phyloP scores from a whole-genome alignment of 352 stramenopile species.

The Pythium brassicae region DNA sequence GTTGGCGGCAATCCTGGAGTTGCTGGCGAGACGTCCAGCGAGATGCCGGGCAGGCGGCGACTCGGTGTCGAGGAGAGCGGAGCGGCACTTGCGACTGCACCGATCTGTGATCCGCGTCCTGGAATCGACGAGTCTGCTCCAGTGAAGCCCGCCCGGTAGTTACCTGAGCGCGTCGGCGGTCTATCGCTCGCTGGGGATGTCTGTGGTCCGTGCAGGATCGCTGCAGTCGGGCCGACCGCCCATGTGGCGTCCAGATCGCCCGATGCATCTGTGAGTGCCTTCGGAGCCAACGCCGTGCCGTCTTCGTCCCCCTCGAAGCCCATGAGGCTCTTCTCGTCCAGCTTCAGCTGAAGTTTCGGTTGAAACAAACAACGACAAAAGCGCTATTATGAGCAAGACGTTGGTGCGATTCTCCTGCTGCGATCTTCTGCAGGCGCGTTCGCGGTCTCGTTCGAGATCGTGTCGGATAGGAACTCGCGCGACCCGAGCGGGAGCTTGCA shows the following conservation, averaged over 20 bases:
- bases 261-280: no score
- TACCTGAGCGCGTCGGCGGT: conserved; percentile 1
- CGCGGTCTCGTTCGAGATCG: conserved; percentile 52
- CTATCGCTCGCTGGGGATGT: background rate
- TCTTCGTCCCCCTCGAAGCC: conserved; percentile 3
- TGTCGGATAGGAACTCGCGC: conserved; percentile 60
- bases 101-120: no score
- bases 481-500: conserved; percentile 51
- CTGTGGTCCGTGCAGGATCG: background rate
- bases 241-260: background rate
- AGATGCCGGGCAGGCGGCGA: conserved; percentile 11
- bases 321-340: conserved; percentile 9
- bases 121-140: background rate
- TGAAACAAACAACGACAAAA: no score
- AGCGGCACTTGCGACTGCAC: background rate
- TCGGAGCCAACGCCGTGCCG: no score
- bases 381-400: no score
- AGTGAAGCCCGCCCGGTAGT: background rate
- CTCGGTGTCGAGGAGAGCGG: background rate
- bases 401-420: no score
- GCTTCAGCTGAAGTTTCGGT: no score
- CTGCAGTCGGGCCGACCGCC: background rate
- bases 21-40: conserved; percentile 6
- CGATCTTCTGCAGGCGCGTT: conserved; percentile 38
- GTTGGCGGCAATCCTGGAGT: background rate